phyloP scores from a whole-genome alignment of 148 eudicot species.

The Euryodendron excelsum region DNA sequence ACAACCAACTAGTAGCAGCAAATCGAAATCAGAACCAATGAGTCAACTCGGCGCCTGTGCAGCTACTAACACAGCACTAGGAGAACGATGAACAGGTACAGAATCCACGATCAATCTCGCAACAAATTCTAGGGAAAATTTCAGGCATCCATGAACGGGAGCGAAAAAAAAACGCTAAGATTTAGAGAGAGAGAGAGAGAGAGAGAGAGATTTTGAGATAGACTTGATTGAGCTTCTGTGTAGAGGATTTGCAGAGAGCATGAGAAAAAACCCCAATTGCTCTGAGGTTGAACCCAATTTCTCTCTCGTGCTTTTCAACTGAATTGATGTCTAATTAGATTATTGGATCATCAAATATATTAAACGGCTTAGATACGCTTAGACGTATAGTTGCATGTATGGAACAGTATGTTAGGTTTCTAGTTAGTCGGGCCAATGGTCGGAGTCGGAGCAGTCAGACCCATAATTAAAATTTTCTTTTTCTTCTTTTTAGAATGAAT shows the following conservation, averaged over 20 bases:
- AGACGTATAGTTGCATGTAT: background rate
- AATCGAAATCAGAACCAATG: background rate
- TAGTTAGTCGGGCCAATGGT: background rate
- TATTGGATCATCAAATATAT: background rate
- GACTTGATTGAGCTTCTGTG: background rate
- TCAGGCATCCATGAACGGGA: background rate
- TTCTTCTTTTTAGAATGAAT: too few species aligned
- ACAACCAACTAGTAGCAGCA: background rate
- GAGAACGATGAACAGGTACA: background rate
- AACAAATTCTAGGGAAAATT: background rate
- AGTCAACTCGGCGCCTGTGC: background rate
- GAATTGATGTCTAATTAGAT: background rate
- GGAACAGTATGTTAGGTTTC: background rate
- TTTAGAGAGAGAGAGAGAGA: background rate
- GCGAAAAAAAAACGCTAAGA: background rate
- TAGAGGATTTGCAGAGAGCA: background rate
- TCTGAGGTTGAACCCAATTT: too few species aligned
- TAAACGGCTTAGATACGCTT: background rate
- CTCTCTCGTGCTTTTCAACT: background rate
- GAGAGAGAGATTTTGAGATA: background rate
- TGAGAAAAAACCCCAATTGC: background rate
- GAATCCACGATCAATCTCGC: background rate
- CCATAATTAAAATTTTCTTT: too few species aligned
- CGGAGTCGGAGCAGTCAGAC: background rate
- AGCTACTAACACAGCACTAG: background rate